Conservation (phyloP, 129 eudicot genomes). For the Flaveria sonorensis region DNA sequence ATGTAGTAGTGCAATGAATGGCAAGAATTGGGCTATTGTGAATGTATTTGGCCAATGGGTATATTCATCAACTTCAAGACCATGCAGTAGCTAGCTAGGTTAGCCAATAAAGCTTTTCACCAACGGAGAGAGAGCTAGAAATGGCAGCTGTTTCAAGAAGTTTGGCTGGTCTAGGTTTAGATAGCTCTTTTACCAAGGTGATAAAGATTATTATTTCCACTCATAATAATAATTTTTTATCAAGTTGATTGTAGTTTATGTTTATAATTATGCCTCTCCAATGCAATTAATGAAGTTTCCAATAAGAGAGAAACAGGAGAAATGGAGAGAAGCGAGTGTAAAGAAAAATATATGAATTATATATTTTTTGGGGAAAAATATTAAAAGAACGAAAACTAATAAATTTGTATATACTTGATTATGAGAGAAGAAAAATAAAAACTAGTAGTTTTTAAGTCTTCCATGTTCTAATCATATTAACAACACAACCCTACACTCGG, state of each 20-base stretch:
- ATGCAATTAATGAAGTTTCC: too few relatives aligned
- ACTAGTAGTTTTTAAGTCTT: too few relatives aligned
- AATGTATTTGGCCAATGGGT: constrained; percentile 24
- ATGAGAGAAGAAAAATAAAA: too few relatives aligned
- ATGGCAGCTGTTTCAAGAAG: constrained; percentile 62
- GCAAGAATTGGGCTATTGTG: constrained; percentile 15
- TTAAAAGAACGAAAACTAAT: too few relatives aligned
- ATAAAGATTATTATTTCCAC: constrained; percentile 34
- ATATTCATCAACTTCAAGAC: constrained; percentile 39
- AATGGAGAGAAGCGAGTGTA: too few relatives aligned
- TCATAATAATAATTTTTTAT: neutral
- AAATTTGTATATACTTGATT: too few relatives aligned
- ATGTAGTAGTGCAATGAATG: constrained; percentile 11
- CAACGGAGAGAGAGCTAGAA: constrained; percentile 5
- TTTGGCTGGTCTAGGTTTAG: constrained; percentile 34
- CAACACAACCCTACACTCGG: too few relatives aligned
- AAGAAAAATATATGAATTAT: too few relatives aligned
- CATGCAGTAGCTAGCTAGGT: constrained; percentile 39
- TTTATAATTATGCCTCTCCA: too few relatives aligned
- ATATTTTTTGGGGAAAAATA: too few relatives aligned
- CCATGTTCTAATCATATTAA: too few relatives aligned
- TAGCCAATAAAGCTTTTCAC: constrained; percentile 41
- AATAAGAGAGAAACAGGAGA: too few relatives aligned
- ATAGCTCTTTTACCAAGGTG: constrained; percentile 77
- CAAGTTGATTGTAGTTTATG: constrained; percentile 14